Evolutionary conservation across 2,329 filamentous ascomycete genomes (phyloP).

Genomic region (Aspergillus spinulosporus): DNA sequence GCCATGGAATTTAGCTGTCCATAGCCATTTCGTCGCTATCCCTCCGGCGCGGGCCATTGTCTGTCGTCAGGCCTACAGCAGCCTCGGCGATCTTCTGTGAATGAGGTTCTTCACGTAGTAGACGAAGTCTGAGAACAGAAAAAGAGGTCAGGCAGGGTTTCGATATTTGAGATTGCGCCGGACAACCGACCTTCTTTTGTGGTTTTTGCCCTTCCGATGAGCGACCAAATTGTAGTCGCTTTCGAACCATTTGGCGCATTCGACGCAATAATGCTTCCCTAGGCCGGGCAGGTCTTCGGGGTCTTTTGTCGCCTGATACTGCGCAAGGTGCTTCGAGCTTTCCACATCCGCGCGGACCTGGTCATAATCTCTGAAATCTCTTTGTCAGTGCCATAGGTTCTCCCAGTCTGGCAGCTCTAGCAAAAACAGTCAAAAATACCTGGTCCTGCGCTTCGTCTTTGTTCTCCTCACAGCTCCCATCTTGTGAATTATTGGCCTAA

Average conservation of each 20-base stretch:
- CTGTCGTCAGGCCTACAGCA: constrained; percentile 68
- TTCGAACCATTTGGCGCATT: constrained; percentile 97
- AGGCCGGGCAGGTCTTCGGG: constrained; percentile 84
- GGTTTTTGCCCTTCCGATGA: constrained; percentile 84
- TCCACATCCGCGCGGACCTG: constrained; percentile 83
- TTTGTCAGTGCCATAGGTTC: neutral
- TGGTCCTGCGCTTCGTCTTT: constrained; percentile 71
- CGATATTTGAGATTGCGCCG: too few relatives aligned
- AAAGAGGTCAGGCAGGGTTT: neutral
- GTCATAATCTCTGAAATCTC: constrained; percentile 73
- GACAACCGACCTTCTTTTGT: constrained; percentile 71
- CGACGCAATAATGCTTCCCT: constrained; percentile 81
- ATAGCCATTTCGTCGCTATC: constrained; percentile 39
- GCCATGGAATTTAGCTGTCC: constrained; percentile 34
- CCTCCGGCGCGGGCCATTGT: constrained; percentile 59
- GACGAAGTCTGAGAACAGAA: constrained; percentile 63
- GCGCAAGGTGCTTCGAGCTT: constrained; percentile 74
- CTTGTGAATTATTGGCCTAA: constrained; percentile 30
- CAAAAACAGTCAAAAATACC: constrained; percentile 47
- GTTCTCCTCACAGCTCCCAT: constrained; percentile 70
- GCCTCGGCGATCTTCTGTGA: constrained; percentile 83
- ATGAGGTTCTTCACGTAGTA: constrained; percentile 81
- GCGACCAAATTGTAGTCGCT: constrained; percentile 71
- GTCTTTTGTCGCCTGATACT: constrained; percentile 76
- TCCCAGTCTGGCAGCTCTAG: neutral